Evolutionary conservation across 768 basidiomycete species (phyloP).

Genomic region (Hygrophorus russula): DNA sequence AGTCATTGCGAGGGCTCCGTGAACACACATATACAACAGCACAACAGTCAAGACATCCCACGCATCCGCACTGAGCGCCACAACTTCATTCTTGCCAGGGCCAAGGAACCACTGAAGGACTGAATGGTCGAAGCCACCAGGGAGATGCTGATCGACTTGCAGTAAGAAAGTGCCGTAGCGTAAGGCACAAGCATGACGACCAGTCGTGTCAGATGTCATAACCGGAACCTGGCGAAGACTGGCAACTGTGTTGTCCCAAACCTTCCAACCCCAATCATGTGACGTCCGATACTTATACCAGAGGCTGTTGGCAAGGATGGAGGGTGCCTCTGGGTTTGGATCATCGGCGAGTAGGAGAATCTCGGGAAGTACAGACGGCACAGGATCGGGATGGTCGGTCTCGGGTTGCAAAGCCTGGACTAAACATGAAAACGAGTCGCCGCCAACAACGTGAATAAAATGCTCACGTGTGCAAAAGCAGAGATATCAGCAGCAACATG

Average conservation of each 20-base stretch:
- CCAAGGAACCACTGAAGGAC: slow-evolving; percentile 66
- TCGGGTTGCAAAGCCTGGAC: slow-evolving; percentile 36
- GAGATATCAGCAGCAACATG: slow-evolving; percentile 49
- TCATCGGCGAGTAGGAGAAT: slow-evolving; percentile 57
- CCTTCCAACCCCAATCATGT: slow-evolving; percentile 67
- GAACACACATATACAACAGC: slow-evolving; percentile 51
- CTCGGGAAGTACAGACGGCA: slow-evolving; percentile 46
- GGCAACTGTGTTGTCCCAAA: slow-evolving; percentile 75
- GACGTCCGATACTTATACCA: slow-evolving; percentile 79
- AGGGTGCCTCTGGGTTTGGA: slow-evolving; percentile 46
- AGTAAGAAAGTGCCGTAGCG: slow-evolving; percentile 63
- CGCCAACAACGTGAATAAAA: neutral
- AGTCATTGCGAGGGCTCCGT: slow-evolving; percentile 59
- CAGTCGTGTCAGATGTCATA: slow-evolving; percentile 36
- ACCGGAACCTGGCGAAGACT: slow-evolving; percentile 58
- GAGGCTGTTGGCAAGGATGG: slow-evolving; percentile 59
- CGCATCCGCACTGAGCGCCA: slow-evolving; percentile 43
- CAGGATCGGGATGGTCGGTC: slow-evolving; percentile 25
- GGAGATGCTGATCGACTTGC: slow-evolving; percentile 69
- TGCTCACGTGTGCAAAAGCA: slow-evolving; percentile 48
- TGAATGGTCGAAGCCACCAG: slow-evolving; percentile 57
- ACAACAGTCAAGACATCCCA: slow-evolving; percentile 61
- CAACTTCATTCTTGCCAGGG: slow-evolving; percentile 52
- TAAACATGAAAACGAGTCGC: neutral
- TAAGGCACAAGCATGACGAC: slow-evolving; percentile 41